Conservation (phyloP, 2,329 filamentous ascomycete genomes). For the Pseudogymnoascus sp. region DNA sequence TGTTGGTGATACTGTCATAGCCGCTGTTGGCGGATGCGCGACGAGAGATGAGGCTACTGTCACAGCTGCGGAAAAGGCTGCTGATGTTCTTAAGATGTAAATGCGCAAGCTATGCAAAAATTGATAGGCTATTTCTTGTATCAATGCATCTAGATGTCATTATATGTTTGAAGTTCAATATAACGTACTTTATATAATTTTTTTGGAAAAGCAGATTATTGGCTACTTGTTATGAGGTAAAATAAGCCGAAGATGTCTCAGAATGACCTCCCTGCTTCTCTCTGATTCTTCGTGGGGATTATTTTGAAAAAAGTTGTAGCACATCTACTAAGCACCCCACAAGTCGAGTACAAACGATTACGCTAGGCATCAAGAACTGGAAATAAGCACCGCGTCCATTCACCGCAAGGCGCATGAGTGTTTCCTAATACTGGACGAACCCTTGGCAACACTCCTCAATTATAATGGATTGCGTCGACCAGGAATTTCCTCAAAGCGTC, state of each 20-base stretch:
- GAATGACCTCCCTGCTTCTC: not conserved
- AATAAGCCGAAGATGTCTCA: not conserved
- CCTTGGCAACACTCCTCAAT: not conserved
- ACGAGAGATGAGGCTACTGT: not conserved
- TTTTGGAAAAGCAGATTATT: not conserved
- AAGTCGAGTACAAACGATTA: not conserved
- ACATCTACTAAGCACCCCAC: not conserved
- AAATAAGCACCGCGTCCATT: not conserved
- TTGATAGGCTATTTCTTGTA: not conserved
- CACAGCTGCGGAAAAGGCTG: not conserved
- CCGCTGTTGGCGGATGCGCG: not conserved
- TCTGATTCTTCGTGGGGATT: not conserved
- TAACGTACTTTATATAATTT: not conserved
- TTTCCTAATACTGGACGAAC: not conserved
- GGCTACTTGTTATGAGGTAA: not conserved
- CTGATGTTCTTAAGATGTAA: not conserved
- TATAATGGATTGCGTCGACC: slow-evolving; percentile 1
- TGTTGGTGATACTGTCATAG: not conserved
- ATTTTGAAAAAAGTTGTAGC: not conserved
- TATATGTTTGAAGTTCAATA: not conserved
- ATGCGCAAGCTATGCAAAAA: not conserved
- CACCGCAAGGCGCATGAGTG: no score
- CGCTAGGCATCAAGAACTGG: not conserved
- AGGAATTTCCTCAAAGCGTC: slow-evolving; percentile 5
- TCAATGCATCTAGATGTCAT: not conserved